phyloP scores from a whole-genome alignment of 2,329 filamentous ascomycete genomes.

The Clarireedia sp. region DNA sequence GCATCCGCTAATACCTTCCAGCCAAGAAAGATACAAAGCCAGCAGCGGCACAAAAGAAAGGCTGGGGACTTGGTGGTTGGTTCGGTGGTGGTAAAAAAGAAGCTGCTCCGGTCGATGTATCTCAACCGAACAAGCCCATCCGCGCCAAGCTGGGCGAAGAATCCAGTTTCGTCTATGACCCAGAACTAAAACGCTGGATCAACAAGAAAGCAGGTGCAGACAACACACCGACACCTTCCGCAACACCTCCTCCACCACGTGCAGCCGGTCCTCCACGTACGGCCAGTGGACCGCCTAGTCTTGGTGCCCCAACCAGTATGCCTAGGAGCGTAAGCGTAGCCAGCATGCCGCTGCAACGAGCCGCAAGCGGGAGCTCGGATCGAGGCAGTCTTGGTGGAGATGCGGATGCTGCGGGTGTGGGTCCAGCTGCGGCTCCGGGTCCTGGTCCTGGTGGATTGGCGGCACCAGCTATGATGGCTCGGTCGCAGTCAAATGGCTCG shows the following conservation, averaged over 20 bases:
- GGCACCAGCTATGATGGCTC: neutral
- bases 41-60: conserved; percentile 45
- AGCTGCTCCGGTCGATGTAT: conserved; percentile 27
- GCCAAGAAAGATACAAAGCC: conserved; percentile 51
- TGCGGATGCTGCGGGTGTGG: conserved; percentile 3
- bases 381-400: conserved; percentile 12
- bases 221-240: conserved; percentile 48
- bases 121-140: conserved; percentile 59
- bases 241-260: conserved; percentile 73
- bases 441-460: neutral
- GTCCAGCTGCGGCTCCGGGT: neutral
- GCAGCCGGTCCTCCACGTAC: conserved; percentile 34
- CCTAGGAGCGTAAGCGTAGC: neutral
- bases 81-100: conserved; percentile 65
- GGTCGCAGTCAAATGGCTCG: no score
- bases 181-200: conserved; percentile 94
- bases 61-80: conserved; percentile 81
- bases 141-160: conserved; percentile 90
- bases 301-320: neutral
- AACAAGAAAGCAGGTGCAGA: conserved; percentile 80
- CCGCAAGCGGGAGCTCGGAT: neutral
- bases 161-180: conserved; percentile 88
- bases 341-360: neutral
- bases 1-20: conserved; percentile 28
- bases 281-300: neutral